Evolutionary conservation across 1,284 basidiomycete genomes (phyloP).

Genomic region (Inonotus obliquus): DNA sequence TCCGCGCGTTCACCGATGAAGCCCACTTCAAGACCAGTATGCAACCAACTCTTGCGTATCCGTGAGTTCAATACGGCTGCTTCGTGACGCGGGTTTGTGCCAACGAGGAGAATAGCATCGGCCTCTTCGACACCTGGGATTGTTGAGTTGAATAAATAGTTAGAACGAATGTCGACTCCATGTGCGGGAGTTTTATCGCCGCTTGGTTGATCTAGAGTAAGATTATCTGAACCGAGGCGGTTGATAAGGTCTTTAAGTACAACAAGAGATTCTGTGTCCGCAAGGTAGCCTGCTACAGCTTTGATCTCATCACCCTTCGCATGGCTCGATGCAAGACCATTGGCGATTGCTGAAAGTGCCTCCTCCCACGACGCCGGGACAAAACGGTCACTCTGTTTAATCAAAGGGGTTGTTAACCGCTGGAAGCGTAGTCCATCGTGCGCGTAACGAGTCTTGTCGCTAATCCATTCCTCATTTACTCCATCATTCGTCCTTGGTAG

Average conservation of each 20-base stretch:
- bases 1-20: conserved; percentile 90
- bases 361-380: conserved; percentile 92
- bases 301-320: conserved; percentile 96
- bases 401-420: conserved; percentile 87
- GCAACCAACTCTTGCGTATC: conserved; percentile 92
- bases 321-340: conserved; percentile 76
- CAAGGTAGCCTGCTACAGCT: conserved; percentile 88
- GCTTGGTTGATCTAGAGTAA: conserved; percentile 72
- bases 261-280: conserved; percentile 92
- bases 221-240: conserved; percentile 93
- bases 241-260: conserved; percentile 94
- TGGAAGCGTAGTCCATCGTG: conserved; percentile 97
- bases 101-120: conserved; percentile 91
- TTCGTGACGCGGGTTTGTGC: conserved; percentile 97
- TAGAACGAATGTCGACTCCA: conserved; percentile 89
- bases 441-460: conserved; percentile 97
- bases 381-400: conserved; percentile 92
- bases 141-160: conserved; percentile 96
- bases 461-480: conserved; percentile 99
- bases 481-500: conserved; percentile 97
- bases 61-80: conserved; percentile 97
- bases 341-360: conserved; percentile 75
- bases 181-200: conserved; percentile 68
- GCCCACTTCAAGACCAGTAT: conserved; percentile 81
- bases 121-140: conserved; percentile 91